Conservation (phyloP, 1,139 yeast genomes). For the Suhomyces atakaporum region DNA sequence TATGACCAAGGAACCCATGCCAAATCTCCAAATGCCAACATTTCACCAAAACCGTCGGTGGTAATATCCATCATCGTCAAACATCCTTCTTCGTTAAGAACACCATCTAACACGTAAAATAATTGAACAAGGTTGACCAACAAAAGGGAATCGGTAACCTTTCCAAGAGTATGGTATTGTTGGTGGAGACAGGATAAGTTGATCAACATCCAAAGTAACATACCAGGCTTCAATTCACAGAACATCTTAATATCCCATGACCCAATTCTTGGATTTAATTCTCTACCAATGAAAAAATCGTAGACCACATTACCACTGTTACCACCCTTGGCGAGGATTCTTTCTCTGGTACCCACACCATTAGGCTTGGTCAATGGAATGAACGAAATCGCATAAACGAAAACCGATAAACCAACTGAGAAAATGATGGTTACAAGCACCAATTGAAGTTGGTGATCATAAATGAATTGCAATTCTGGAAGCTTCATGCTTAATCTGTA, state of each 20-base stretch:
- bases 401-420: conserved; percentile 61
- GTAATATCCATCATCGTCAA: conserved; percentile 94
- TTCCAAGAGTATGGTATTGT: conserved; percentile 65
- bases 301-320: conserved; percentile 74
- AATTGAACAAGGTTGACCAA: conserved; percentile 72
- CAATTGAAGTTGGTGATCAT: conserved; percentile 66
- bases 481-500: conserved; percentile 51
- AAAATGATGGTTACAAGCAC: conserved; percentile 64
- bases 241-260: conserved; percentile 84
- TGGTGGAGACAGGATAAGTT: conserved; percentile 80
- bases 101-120: conserved; percentile 88
- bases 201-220: conserved; percentile 80
- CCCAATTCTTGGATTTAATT: conserved; percentile 88
- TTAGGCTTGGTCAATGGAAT: conserved; percentile 54
- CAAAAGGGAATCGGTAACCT: conserved; percentile 69
- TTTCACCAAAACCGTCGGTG: conserved; percentile 95
- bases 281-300: conserved; percentile 98
- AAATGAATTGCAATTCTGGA: conserved; percentile 80
- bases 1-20: conserved; percentile 95
- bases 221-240: conserved; percentile 94
- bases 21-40: conserved; percentile 93
- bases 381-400: conserved; percentile 70
- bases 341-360: conserved; percentile 59
- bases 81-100: conserved; percentile 84
- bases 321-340: conserved; percentile 82